Percentiles rank a stretch among this genome's conserved stretches.
These are phyloP conservation scores for Pythium apleroticum DNA, from an alignment of 352 stramenopile species.

Conservation along the genomic window DNA sequence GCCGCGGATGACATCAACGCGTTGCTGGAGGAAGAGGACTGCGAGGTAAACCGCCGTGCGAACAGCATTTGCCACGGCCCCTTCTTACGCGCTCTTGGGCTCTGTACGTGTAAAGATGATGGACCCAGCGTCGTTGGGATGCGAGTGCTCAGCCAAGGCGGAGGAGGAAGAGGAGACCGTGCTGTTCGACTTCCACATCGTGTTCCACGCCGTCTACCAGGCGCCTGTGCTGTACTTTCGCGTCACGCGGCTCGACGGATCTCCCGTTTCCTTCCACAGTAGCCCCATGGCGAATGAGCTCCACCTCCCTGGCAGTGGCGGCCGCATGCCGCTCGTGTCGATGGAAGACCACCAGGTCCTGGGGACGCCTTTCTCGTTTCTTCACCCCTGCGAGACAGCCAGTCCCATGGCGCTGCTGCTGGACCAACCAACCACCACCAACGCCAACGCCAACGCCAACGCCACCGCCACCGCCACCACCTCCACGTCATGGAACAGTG, in stretches of 20 bases:
- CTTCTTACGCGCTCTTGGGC: not conserved
- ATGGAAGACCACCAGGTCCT: conserved; percentile 76
- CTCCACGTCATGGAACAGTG: not conserved
- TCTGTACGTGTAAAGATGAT: not conserved
- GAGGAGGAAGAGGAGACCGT: conserved; percentile 24
- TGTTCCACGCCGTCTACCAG: conserved; percentile 77
- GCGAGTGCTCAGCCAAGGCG: not conserved
- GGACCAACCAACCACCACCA: conserved; percentile 12
- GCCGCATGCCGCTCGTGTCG: conserved; percentile 38
- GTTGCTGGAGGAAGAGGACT: conserved; percentile 16
- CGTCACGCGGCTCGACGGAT: conserved; percentile 37
- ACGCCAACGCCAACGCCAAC: not conserved
- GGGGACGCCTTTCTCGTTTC: conserved; percentile 62
- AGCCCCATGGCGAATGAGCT: conserved; percentile 7
- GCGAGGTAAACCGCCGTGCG: too few species aligned
- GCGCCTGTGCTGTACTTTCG: conserved; percentile 78
- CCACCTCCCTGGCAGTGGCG: conserved; percentile 38
- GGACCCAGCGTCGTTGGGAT: not conserved
- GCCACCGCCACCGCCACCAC: too few species aligned
- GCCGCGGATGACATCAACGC: conserved; percentile 16
- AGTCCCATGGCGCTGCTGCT: conserved; percentile 65
- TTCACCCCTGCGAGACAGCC: conserved; percentile 81
- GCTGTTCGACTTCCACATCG: conserved; percentile 80
- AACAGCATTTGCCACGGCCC: not conserved
- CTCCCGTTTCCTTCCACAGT: conserved; percentile 22